phyloP scores from a whole-genome alignment of 176 grass and related monocot species.

The Saccharum officinarum region DNA sequence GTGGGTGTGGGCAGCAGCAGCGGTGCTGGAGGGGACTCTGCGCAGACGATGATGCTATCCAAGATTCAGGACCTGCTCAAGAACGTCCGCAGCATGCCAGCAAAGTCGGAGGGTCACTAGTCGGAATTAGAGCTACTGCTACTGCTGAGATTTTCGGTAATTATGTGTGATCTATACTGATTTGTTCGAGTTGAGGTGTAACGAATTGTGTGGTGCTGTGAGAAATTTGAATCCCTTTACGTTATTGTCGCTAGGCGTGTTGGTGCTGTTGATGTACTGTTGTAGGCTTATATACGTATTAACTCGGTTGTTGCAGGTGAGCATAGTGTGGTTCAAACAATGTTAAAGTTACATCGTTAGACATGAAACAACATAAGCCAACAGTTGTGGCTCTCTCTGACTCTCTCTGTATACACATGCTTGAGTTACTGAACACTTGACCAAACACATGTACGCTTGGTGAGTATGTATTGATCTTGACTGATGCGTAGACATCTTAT shows the following conservation, averaged over 20 bases:
- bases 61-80: constrained; percentile 96
- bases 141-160: not conserved
- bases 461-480: too few species aligned
- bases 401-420: not conserved
- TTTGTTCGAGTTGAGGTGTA: not conserved
- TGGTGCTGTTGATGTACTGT: constrained; percentile 2
- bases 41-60: constrained; percentile 78
- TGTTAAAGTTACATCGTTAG: not conserved
- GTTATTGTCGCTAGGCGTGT: constrained; percentile 8
- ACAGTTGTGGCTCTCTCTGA: not conserved
- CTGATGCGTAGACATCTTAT: too few species aligned
- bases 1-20: constrained; percentile 17
- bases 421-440: too few species aligned
- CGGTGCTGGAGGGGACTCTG: constrained; percentile 9
- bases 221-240: not conserved
- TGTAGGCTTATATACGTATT: constrained; percentile 9
- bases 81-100: constrained; percentile 60
- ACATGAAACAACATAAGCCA: not conserved
- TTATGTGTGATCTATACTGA: constrained; percentile 23
- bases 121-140: constrained; percentile 30
- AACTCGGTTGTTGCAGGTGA: not conserved
- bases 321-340: not conserved
- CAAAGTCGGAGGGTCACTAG: constrained; percentile 55
- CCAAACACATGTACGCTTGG: too few species aligned
- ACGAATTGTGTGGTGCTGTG: not conserved